phyloP scores from a whole-genome alignment of 2,329 filamentous ascomycete genomes.

The Pyricularia grisea region DNA sequence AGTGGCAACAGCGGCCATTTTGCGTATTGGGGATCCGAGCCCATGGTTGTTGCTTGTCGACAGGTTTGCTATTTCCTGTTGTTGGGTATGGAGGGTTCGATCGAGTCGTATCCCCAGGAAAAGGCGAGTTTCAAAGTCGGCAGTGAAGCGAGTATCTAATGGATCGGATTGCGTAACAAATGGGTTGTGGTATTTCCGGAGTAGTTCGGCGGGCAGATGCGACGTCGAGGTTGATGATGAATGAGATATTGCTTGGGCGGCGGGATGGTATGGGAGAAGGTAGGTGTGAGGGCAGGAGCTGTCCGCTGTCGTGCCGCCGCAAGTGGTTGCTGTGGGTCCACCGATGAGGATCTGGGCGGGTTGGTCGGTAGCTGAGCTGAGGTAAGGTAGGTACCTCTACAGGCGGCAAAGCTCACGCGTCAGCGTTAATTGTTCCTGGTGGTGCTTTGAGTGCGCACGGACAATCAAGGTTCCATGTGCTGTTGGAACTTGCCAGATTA shows the following conservation, averaged over 20 bases:
- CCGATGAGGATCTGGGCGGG: background rate
- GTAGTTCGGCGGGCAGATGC: background rate
- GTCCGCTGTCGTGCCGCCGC: background rate
- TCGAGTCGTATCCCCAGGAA: background rate
- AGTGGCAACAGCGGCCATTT: slow-evolving; percentile 76
- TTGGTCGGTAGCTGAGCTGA: background rate
- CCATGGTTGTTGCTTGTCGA: slow-evolving; percentile 46
- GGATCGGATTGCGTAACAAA: background rate
- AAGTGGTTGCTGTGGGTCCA: background rate
- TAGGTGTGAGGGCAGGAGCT: background rate
- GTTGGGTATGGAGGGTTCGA: background rate
- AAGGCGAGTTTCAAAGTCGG: background rate
- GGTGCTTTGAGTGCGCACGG: background rate
- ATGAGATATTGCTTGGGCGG: background rate
- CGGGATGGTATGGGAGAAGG: background rate
- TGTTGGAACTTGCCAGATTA: background rate
- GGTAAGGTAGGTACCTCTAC: background rate
- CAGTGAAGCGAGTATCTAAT: background rate
- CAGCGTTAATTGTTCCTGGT: background rate
- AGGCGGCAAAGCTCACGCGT: slow-evolving; percentile 8
- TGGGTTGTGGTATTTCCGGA: background rate
- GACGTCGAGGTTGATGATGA: background rate
- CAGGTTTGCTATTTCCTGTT: slow-evolving; percentile 1
- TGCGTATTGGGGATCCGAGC: slow-evolving; percentile 75
- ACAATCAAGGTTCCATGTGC: background rate